phyloP scores from a whole-genome alignment of 108 stramenopile species.

The Tribonema minus region DNA sequence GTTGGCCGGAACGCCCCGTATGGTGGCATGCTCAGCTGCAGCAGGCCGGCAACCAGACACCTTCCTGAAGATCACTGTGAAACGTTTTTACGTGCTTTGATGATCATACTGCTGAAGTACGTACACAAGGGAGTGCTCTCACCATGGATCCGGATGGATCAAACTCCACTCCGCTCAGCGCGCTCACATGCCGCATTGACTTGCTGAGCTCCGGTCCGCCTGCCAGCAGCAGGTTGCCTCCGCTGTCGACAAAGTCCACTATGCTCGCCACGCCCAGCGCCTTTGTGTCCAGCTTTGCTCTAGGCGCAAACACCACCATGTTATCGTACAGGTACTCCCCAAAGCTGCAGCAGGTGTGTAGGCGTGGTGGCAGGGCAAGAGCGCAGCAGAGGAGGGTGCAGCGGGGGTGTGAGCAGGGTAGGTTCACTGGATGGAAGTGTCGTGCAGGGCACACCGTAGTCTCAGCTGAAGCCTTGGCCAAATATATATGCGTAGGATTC shows the following conservation, averaged over 20 bases:
- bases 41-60: too few species aligned
- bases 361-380: not conserved
- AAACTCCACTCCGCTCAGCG: slow-evolving; percentile 25
- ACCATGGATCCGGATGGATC: slow-evolving; percentile 11
- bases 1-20: too few species aligned
- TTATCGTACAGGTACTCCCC: slow-evolving; percentile 29
- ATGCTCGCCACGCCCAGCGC: not conserved
- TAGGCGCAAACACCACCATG: slow-evolving; percentile 13
- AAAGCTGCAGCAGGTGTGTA: not conserved
- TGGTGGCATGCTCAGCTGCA: too few species aligned
- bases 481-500: not conserved
- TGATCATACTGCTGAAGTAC: too few species aligned
- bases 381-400: not conserved
- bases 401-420: not conserved
- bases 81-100: too few species aligned
- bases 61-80: too few species aligned
- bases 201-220: slow-evolving; percentile 7
- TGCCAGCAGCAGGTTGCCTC: slow-evolving; percentile 32
- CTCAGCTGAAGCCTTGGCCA: not conserved
- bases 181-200: slow-evolving; percentile 1
- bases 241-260: slow-evolving; percentile 32
- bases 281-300: not conserved
- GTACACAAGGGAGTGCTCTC: too few species aligned
- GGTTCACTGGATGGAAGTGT: not conserved
- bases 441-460: not conserved